Base-by-base conservation (phyloP, 1,284 basidiomycete genomes). In the Mixia osmundae region DNA sequence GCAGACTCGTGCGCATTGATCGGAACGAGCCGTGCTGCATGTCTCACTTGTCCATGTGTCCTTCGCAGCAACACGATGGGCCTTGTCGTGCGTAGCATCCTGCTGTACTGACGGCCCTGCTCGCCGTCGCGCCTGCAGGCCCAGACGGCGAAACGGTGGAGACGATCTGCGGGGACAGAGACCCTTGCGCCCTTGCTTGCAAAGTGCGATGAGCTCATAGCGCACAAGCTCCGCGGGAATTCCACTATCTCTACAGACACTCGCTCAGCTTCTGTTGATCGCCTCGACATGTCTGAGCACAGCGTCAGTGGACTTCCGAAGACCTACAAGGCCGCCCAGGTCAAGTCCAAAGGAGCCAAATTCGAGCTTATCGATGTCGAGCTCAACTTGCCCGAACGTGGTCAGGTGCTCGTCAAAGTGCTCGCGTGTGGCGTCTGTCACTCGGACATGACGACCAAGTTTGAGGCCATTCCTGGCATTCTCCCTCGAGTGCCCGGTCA, bases 391-490 rank as follows among this genome's bases (percentile, higher is more conserved):
- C 57, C 58, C 3, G 15, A 50, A 16, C 39, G 34, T 0, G 54
- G 55, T 10, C 42, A 59, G 35, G 40, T 60, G 29, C 46, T 56
- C 35, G 45, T 58, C 49, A 58, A 58, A 44, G 51, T 52, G 15
- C 43, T 50, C 23, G 52, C 50, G 16, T 48, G 24, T 12, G 39
- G 41, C 11, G 43, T 45, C 12, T 45, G 43, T 30, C 42, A 44
- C 37, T 42, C 39, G 12, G 43, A 46, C 21, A 35, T 23, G 30
- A 36, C 16, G 23, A 30, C 29, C 25, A 14, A 7, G 33, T 35
- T 21, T 25, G 10, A 42, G 16, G 25, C 24, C 14, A 20, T 24
- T 26, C 24, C 35, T 18, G 25, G 29, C 14, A 26, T 23, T 15
- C 28, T 38, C 21, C 28, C 37, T 12, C 16, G 30, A 19, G 16